Base-by-base conservation (phyloP, 2,329 filamentous ascomycete genomes). In the Colletotrichum spinosum region DNA sequence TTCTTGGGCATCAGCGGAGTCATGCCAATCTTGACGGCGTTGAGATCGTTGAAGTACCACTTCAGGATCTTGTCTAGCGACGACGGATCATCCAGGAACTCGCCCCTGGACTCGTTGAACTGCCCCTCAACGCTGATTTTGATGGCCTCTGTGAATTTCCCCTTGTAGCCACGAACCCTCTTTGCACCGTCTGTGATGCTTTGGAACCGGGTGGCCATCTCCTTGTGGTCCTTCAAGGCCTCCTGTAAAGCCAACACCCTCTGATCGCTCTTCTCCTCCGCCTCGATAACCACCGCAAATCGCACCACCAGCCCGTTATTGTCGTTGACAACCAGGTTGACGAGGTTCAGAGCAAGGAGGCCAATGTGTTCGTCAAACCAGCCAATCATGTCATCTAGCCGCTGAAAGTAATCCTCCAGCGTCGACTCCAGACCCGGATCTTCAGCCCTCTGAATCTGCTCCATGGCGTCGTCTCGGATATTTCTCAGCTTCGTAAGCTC, bases 1-100 rank as follows among this genome's bases (percentile, higher is more conserved):
- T 96, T 97, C 79, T 92, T 95, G 8, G 97, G 96, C 88, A 97
- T 94, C 57, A 99, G 84, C 35, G 88, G 88, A 66, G 92, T 88
- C 92, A 99, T 97, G 73, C 96, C 95, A 68, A 97, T 86, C 78
- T 95, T 94, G 74, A 97, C 95, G 4, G 93, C 94, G 77, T 97
- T 97, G 42, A 99, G 86, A 76, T 99, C 95, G 80, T 98, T 97
- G 82, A 98, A 99, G 79, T 90, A 99, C 96, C 96, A 99, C 73
- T 92, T 92, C 79, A 97, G 88, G 69, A 88, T 89, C 82, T 97
- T 97, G 69, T 97, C 92, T 51, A 99, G 84, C 72, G 88, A 89
- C 54, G 90, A 86, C 0, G 96, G 92, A 73, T 98, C 93, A 42
- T 91, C 91, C 57, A 95, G 80, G 76, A 99, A 98, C 51, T 89